Evolutionary conservation across 306 rosid genomes (phyloP), one percentile per base, ranked within the genome.

Genomic region (Vigna hirtella): DNA sequence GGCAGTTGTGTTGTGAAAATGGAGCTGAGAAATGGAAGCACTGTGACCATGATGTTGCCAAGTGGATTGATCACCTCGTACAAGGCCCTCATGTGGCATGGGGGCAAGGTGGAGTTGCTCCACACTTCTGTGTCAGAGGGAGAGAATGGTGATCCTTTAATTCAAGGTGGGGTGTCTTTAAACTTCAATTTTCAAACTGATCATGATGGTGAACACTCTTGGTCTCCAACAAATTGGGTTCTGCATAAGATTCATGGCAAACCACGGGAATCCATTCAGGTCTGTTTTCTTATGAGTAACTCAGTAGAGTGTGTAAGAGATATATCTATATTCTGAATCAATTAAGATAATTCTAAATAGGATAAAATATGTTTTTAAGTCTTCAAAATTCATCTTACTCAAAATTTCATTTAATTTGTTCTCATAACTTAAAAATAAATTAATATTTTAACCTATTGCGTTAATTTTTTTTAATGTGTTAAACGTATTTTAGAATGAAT

Each of bases 81-180:
- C 75, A 94, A 90, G 81, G 86, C 94, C 57, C 83, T 85, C 34
- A 89, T 94, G 98, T 94, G 97, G 98, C 98, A 94, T 66, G 94
- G 98, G 0, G 96, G 93, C 61, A 84, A 79, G 7, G 72, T 85
- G n/a, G 98, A 92, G 83, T 43, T 94, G 71, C 91, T 94, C 40
- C 93, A 94, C 16, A 83, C 97, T 14, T 66, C 88, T 5, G 94
- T 92, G 17, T 85, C 87, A 4, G 89, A 87, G 82, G 89, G 86
- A 24, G 83, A 79, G 24, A 30, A 77, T 52, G 88, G 89, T 18
- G 85, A 17, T 47, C 83, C 85, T 26, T 53, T 78, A 48, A 71
- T 91, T 79, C 89, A 76, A 82, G 98, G 97, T 57, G 98, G 97
- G 34, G 89, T 94, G 14, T 87, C 96, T 58, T 75, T 90, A 28